Evolutionary conservation across 768 basidiomycete genomes (phyloP).

Genomic region (Kwoniella dejecticola): DNA sequence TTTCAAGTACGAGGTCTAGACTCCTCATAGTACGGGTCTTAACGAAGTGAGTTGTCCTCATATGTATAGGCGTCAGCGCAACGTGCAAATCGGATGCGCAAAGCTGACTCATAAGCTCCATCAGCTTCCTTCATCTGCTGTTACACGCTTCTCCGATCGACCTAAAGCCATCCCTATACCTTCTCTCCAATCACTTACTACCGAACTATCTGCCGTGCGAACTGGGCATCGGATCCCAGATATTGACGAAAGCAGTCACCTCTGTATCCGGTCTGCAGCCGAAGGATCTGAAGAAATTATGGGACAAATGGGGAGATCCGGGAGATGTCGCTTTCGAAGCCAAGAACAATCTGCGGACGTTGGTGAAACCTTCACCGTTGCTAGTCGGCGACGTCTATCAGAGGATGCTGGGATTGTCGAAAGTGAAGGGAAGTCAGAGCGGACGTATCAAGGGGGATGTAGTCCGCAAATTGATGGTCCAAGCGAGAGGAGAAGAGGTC

Average conservation of each 20-base stretch:
- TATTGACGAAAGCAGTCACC: constrained; percentile 59
- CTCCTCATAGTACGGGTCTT: constrained; percentile 51
- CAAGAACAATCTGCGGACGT: constrained; percentile 58
- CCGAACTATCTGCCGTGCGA: constrained; percentile 71
- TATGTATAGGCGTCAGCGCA: too few species aligned
- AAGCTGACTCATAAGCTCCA: constrained; percentile 61
- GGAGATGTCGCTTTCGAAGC: constrained; percentile 88
- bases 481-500: constrained; percentile 83
- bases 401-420: constrained; percentile 68
- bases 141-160: constrained; percentile 68
- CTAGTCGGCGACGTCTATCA: constrained; percentile 66
- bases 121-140: constrained; percentile 73
- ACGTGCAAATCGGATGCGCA: constrained; percentile 36
- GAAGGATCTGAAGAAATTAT: constrained; percentile 55
- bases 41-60: constrained; percentile 46
- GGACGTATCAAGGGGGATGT: constrained; percentile 73
- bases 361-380: constrained; percentile 50
- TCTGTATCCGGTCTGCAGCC: constrained; percentile 51
- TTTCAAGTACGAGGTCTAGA: constrained; percentile 49
- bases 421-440: constrained; percentile 73
- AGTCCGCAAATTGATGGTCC: constrained; percentile 77
- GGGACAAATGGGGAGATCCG: constrained; percentile 74
- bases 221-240: constrained; percentile 56
- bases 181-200: constrained; percentile 76
- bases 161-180: constrained; percentile 74